These are phyloP conservation scores for Ceratocystis cacaofunesta DNA, from an alignment of 2,329 filamentous ascomycete species.

Conservation along the genomic window DNA sequence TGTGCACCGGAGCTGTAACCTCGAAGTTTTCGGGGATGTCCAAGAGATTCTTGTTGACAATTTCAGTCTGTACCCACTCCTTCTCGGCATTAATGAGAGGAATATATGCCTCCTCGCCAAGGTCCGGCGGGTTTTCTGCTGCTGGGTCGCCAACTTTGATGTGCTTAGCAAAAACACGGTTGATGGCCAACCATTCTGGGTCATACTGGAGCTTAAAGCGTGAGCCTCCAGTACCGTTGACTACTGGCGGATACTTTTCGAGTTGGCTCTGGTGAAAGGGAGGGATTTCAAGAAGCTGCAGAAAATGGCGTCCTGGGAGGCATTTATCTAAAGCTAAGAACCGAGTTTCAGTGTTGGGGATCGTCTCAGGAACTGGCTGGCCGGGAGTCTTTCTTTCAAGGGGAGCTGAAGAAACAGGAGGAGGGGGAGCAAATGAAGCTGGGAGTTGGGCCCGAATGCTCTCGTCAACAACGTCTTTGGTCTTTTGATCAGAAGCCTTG, in stretches of 20 bases:
- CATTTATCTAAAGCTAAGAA: constrained; percentile 93
- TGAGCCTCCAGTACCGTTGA: constrained; percentile 29
- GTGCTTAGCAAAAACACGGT: constrained; percentile 57
- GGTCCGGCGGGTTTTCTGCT: constrained; percentile 40
- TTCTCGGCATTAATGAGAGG: constrained; percentile 54
- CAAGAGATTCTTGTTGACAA: constrained; percentile 49
- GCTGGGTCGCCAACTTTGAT: constrained; percentile 48
- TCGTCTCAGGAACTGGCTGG: constrained; percentile 52
- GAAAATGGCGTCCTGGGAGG: constrained; percentile 60
- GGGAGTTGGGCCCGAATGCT: constrained; percentile 61
- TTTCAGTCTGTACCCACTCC: constrained; percentile 65
- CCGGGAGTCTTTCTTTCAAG: constrained; percentile 31
- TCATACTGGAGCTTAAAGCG: constrained; percentile 64
- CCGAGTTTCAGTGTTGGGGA: constrained; percentile 62
- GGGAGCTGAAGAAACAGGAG: constrained; percentile 5
- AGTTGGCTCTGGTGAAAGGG: constrained; percentile 28
- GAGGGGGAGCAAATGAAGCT: constrained; percentile 49
- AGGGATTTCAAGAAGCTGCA: constrained; percentile 58
- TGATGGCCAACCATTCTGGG: constrained; percentile 89
- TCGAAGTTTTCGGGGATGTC: constrained; percentile 64
- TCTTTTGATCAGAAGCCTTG: constrained; percentile 13
- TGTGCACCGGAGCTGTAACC: constrained; percentile 58
- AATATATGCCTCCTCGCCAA: constrained; percentile 53
- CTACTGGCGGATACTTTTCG: constrained; percentile 18
- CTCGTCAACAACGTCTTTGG: constrained; percentile 23